phyloP scores from a whole-genome alignment of 148 eudicot genomes.

The Rhododendron kiyosumense region DNA sequence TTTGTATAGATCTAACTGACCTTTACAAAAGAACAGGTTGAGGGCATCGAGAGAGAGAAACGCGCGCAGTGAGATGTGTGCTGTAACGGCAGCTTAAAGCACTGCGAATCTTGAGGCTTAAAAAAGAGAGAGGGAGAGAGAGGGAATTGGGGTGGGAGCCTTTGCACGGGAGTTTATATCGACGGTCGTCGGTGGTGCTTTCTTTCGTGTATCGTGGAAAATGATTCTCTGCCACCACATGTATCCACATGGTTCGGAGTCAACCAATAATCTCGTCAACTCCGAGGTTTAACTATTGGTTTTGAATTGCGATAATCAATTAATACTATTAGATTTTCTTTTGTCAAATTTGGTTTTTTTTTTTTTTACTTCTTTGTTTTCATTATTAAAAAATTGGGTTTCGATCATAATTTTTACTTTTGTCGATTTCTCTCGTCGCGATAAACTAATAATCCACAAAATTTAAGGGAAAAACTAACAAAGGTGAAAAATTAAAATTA shows the following conservation, averaged over 20 bases:
- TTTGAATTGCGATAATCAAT: no score
- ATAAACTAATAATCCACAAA: no score
- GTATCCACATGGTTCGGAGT: neutral
- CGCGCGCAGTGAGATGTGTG: neutral
- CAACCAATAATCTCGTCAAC: neutral
- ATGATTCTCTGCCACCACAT: neutral
- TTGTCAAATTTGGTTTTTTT: no score
- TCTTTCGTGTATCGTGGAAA: neutral
- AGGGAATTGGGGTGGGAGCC: neutral
- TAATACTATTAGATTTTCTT: neutral
- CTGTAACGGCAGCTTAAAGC: neutral
- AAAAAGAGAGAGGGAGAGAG: neutral
- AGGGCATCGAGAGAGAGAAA: neutral
- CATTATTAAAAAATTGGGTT: no score
- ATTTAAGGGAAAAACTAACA: no score
- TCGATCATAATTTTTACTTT: no score
- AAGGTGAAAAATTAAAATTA: no score
- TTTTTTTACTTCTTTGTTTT: no score
- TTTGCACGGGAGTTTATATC: neutral
- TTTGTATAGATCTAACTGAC: slow-evolving; percentile 10
- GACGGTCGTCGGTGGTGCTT: neutral
- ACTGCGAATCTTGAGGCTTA: neutral
- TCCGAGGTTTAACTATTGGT: neutral
- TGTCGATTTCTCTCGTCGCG: no score
- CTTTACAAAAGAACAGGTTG: neutral